Conservation (phyloP, 805 yeast species). For the Myxozyma mucilagina region DNA sequence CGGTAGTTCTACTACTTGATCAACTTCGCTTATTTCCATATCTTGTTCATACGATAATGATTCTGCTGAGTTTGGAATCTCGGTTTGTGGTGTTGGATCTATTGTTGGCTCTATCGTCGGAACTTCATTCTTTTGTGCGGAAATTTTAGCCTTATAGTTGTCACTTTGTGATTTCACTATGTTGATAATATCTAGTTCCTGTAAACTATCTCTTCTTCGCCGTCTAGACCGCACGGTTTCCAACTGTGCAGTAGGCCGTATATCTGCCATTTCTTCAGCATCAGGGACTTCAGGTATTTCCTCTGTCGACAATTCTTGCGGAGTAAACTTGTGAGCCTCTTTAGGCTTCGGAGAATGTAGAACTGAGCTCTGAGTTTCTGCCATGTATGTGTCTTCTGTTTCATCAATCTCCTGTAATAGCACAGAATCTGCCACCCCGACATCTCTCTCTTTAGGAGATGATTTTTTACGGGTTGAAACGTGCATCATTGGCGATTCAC, state of each 20-base stretch:
- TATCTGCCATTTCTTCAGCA: not conserved
- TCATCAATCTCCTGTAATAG: not conserved
- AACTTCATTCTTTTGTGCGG: not conserved
- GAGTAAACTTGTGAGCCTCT: slow-evolving; percentile 7
- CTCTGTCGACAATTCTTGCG: slow-evolving; percentile 11
- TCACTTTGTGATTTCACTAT: slow-evolving; percentile 18
- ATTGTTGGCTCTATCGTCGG: not conserved
- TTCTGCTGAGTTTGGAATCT: not conserved
- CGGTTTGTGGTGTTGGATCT: not conserved
- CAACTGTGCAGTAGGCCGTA: not conserved
- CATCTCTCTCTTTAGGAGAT: slow-evolving; percentile 9
- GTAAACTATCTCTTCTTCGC: slow-evolving; percentile 27
- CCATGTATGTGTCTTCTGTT: not conserved
- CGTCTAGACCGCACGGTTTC: slow-evolving; percentile 16
- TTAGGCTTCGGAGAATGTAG: slow-evolving; percentile 5
- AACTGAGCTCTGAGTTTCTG: not conserved
- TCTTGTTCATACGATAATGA: not conserved
- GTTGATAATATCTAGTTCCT: slow-evolving; percentile 27
- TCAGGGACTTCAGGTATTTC: slow-evolving; percentile 20
- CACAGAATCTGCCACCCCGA: not conserved
- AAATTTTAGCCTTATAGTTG: slow-evolving; percentile 17
- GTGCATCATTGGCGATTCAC: not conserved
- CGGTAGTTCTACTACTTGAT: not conserved
- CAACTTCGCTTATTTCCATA: not conserved
- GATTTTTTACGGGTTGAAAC: slow-evolving; percentile 17